Evolutionary conservation across 768 basidiomycete species (phyloP).

Genomic region (Boletus rubescentipes): DNA sequence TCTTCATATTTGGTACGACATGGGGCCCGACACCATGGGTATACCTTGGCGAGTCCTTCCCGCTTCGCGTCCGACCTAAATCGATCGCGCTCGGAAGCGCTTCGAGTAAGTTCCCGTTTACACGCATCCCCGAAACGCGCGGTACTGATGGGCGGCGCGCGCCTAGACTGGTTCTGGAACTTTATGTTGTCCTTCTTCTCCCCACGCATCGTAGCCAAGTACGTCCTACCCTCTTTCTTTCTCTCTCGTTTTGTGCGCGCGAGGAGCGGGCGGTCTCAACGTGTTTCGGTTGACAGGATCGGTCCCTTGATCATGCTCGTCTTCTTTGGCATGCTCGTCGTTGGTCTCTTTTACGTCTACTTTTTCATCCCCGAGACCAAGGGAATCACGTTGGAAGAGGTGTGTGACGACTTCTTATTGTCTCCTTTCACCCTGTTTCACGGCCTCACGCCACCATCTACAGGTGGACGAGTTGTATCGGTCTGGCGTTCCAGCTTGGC

Average conservation of each 20-base stretch:
- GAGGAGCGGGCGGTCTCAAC: neutral
- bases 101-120: constrained; percentile 35
- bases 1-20: constrained; percentile 68
- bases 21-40: constrained; percentile 81
- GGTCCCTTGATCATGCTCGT: constrained; percentile 74
- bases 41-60: constrained; percentile 79
- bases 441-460: neutral
- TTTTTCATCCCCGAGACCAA: constrained; percentile 80
- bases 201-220: constrained; percentile 61
- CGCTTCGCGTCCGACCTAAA: constrained; percentile 75
- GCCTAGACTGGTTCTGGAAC: constrained; percentile 67
- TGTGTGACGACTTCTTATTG: neutral
- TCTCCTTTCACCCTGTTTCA: neutral
- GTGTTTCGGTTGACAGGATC: constrained; percentile 40
- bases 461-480: constrained; percentile 77
- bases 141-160: constrained; percentile 4
- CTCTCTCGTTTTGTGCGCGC: no score
- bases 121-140: neutral
- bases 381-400: constrained; percentile 70
- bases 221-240: constrained; percentile 12
- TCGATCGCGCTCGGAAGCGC: constrained; percentile 74
- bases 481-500: constrained; percentile 66
- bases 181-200: constrained; percentile 73
- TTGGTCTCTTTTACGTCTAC: constrained; percentile 72
- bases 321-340: constrained; percentile 71